Conservation (phyloP, 2,329 filamentous ascomycete species). For the Colletotrichum neosansevieriae region DNA sequence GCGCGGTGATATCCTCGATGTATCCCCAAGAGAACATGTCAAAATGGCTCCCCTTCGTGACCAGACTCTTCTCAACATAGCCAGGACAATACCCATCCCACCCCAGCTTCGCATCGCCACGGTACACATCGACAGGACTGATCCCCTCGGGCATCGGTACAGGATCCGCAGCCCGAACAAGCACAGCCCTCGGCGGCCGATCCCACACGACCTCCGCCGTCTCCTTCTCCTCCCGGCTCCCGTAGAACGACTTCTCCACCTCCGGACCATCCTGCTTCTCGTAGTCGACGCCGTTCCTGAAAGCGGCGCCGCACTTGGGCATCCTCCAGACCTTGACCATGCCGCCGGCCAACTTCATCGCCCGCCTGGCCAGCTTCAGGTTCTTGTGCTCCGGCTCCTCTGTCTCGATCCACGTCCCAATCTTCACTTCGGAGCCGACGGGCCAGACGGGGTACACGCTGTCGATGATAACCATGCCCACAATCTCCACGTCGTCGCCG, state of each 20-base stretch:
- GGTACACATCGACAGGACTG: constrained; percentile 57
- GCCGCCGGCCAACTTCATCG: constrained; percentile 56
- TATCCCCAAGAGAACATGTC: constrained; percentile 54
- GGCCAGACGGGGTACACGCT: constrained; percentile 54
- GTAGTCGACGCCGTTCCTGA: not conserved
- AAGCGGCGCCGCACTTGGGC: constrained; percentile 49
- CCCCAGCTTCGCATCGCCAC: constrained; percentile 57
- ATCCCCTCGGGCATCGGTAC: constrained; percentile 50
- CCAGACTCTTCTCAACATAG: constrained; percentile 59
- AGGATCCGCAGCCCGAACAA: constrained; percentile 59
- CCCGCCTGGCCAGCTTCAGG: constrained; percentile 50
- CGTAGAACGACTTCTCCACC: constrained; percentile 18
- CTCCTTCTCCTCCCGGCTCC: constrained; percentile 30
- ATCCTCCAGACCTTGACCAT: constrained; percentile 57
- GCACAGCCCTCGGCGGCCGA: constrained; percentile 54
- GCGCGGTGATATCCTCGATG: constrained; percentile 45
- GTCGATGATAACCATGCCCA: constrained; percentile 67
- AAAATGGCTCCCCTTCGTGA: constrained; percentile 66
- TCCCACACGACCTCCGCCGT: constrained; percentile 40
- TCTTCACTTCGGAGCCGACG: constrained; percentile 37
- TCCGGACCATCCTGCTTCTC: not conserved
- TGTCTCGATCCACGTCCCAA: constrained; percentile 34
- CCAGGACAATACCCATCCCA: constrained; percentile 61
- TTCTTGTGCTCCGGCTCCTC: constrained; percentile 51
- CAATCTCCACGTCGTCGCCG: constrained; percentile 50